A percentile compares a stretch with the other conserved stretches of the same genome.
Conservation (phyloP, 805 yeast genomes). For the Candida suzukii region DNA sequence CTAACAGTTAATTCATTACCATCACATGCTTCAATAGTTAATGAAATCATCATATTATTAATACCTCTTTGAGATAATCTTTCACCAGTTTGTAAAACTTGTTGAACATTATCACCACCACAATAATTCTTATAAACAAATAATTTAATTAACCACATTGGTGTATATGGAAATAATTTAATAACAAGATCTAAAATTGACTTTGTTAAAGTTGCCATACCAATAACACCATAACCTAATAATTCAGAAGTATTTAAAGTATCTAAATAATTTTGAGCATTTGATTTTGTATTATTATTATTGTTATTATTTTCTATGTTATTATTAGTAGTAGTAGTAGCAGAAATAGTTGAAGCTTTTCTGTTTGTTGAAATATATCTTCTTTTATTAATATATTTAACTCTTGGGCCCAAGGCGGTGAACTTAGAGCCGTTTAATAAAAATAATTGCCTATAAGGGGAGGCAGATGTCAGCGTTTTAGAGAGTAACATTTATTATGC, state of each 20-base stretch:
- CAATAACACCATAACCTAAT: conserved; percentile 60
- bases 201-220: conserved; percentile 60
- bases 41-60: conserved; percentile 90
- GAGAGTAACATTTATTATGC: too few species aligned
- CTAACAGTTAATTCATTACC: conserved; percentile 48
- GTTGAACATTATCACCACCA: conserved; percentile 76
- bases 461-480: too few species aligned
- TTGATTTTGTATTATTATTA: not conserved
- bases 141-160: conserved; percentile 60
- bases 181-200: conserved; percentile 55
- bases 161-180: conserved; percentile 66
- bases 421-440: too few species aligned
- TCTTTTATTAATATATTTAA: too few species aligned
- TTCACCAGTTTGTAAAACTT: conserved; percentile 67
- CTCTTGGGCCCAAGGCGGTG: too few species aligned
- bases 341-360: too few species aligned
- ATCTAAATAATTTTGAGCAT: conserved; percentile 34
- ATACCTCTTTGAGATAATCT: conserved; percentile 67
- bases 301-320: not conserved
- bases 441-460: too few species aligned
- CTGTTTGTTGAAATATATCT: too few species aligned
- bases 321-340: not conserved
- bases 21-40: conserved; percentile 89
- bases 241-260: conserved; percentile 49
- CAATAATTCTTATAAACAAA: conserved; percentile 80